A percentile compares a stretch with the other conserved stretches of the same genome.
Evolutionary conservation across 768 basidiomycete genomes (phyloP).

Genomic region (Lyophyllum decastes): DNA sequence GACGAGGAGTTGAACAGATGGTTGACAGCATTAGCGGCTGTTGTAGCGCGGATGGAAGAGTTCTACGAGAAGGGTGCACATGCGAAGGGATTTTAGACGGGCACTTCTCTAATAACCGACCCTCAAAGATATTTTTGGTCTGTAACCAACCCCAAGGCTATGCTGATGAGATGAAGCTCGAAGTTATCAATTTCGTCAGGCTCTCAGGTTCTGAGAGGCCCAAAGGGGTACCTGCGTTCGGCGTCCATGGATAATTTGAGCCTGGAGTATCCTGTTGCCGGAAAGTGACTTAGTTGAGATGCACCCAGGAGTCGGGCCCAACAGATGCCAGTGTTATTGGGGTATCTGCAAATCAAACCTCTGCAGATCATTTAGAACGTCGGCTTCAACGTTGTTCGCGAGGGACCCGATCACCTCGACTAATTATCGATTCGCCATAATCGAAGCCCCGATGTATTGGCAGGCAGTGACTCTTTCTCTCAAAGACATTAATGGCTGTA

Average conservation of each 20-base stretch:
- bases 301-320: background rate
- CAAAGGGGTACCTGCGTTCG: no score
- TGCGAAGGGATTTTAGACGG: constrained; percentile 45
- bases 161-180: background rate
- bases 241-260: background rate
- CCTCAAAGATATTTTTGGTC: background rate
- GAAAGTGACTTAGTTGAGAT: background rate
- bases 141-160: background rate
- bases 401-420: background rate
- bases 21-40: constrained; percentile 61
- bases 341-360: background rate
- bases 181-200: no score
- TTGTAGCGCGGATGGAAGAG: constrained; percentile 52
- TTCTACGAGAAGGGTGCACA: constrained; percentile 66
- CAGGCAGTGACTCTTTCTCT: background rate
- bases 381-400: background rate
- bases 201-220: background rate
- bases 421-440: background rate
- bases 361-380: background rate
- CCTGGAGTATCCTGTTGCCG: background rate
- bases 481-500: background rate
- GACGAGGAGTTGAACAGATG: constrained; percentile 62
- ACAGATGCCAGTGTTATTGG: background rate
- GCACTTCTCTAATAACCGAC: background rate
- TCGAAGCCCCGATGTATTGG: background rate